phyloP scores from a whole-genome alignment of 352 stramenopile species.

The Globisporangium nodosum region DNA sequence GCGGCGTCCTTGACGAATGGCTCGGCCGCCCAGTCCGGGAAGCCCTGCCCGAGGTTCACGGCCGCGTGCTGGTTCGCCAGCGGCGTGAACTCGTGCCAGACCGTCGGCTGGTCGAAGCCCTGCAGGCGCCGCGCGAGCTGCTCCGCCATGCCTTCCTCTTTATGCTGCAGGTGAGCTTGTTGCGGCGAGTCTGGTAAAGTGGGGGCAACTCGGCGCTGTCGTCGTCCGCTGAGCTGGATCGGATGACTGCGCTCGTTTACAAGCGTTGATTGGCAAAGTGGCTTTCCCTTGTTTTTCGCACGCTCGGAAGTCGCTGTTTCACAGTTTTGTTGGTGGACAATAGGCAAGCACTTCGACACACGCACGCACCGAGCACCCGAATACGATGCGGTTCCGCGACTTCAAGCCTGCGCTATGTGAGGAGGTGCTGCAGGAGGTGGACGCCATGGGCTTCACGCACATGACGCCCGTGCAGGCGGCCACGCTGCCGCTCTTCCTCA shows the following conservation, averaged over 20 bases:
- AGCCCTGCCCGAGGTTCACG: slow-evolving; percentile 94
- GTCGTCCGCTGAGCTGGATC: too few species aligned
- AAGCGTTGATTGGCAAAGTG: too few species aligned
- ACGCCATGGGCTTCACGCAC: slow-evolving; percentile 79
- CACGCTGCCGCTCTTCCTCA: slow-evolving; percentile 90
- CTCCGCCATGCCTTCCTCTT: slow-evolving; percentile 36
- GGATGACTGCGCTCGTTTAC: too few species aligned
- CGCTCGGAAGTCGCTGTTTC: too few species aligned
- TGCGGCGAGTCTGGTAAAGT: not conserved
- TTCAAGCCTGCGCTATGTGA: slow-evolving; percentile 73
- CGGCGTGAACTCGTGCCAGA: slow-evolving; percentile 88
- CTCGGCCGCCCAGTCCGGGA: slow-evolving; percentile 92
- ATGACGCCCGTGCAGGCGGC: slow-evolving; percentile 92
- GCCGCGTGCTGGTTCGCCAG: slow-evolving; percentile 82
- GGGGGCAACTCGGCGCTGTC: too few species aligned
- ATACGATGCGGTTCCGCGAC: slow-evolving; percentile 72
- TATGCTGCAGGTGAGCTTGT: not conserved
- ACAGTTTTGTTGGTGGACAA: not conserved
- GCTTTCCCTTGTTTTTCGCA: too few species aligned
- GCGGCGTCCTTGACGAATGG: slow-evolving; percentile 93
- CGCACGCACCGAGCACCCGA: too few species aligned
- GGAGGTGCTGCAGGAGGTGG: slow-evolving; percentile 64
- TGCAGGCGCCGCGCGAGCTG: slow-evolving; percentile 52
- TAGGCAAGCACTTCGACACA: too few species aligned
- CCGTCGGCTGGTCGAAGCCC: slow-evolving; percentile 74